Conservation (phyloP, 495 filamentous ascomycete genomes). For the Annulohypoxylon maeteangense region DNA sequence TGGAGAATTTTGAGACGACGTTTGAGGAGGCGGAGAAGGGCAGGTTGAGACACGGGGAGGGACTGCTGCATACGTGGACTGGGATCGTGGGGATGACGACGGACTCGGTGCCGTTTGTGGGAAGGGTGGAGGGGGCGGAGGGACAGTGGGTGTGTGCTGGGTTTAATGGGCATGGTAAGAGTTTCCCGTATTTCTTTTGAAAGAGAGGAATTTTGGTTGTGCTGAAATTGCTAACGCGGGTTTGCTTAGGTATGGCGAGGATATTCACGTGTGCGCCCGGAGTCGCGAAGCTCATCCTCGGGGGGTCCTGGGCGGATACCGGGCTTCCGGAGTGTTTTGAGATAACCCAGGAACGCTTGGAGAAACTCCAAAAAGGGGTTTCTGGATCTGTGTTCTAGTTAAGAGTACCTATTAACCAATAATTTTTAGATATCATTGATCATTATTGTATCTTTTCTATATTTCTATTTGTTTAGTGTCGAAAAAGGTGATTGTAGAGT, state of each 20-base stretch:
- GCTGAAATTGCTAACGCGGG: conserved; percentile 1
- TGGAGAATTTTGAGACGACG: conserved; percentile 30
- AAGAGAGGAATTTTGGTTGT: not conserved
- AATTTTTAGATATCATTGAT: not conserved
- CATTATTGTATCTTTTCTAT: not conserved
- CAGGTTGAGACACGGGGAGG: conserved; percentile 34
- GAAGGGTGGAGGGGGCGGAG: conserved; percentile 26
- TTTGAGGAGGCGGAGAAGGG: conserved; percentile 36
- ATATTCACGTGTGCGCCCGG: conserved; percentile 48
- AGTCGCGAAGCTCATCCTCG: conserved; percentile 42
- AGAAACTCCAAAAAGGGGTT: conserved; percentile 31
- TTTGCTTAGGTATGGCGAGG: conserved; percentile 44
- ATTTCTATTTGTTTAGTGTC: not conserved
- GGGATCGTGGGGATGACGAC: conserved; percentile 49
- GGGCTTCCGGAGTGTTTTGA: conserved; percentile 48
- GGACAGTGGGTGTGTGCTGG: conserved; percentile 49
- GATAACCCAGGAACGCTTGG: conserved; percentile 35
- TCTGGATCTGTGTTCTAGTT: conserved; percentile 32
- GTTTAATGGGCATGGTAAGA: conserved; percentile 47
- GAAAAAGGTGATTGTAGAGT: not conserved
- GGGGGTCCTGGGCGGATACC: conserved; percentile 45
- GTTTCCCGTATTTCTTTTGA: not conserved
- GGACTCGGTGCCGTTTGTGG: conserved; percentile 47
- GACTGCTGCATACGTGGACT: conserved; percentile 46
- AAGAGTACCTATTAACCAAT: not conserved